Conservation (phyloP, 2,329 filamentous ascomycete species). For the Aaosphaeria arxii region DNA sequence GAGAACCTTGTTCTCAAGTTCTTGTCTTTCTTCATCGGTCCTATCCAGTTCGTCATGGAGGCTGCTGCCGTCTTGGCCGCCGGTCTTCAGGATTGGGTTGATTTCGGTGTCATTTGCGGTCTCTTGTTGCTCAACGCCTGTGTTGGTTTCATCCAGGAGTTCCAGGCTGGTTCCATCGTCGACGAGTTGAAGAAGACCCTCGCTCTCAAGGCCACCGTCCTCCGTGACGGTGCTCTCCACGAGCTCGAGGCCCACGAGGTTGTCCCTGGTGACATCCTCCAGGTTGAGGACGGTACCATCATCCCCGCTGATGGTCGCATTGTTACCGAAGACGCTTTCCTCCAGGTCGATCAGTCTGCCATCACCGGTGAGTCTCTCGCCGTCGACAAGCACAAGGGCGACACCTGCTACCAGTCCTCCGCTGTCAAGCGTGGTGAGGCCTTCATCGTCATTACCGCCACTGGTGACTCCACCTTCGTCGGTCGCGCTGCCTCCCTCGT, state of each 20-base stretch:
- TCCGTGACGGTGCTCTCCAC: slow-evolving; percentile 74
- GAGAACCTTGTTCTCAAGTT: slow-evolving; percentile 84
- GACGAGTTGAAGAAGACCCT: slow-evolving; percentile 89
- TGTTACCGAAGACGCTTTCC: slow-evolving; percentile 77
- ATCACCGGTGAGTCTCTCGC: slow-evolving; percentile 91
- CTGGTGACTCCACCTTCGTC: slow-evolving; percentile 87
- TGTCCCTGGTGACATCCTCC: slow-evolving; percentile 85
- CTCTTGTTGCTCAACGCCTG: slow-evolving; percentile 79
- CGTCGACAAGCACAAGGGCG: slow-evolving; percentile 81
- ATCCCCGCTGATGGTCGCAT: slow-evolving; percentile 86
- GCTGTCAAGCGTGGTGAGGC: slow-evolving; percentile 88
- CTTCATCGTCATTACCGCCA: slow-evolving; percentile 77
- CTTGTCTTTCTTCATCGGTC: slow-evolving; percentile 76
- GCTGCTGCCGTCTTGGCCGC: slow-evolving; percentile 75
- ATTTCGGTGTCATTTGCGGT: slow-evolving; percentile 87
- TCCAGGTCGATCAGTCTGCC: slow-evolving; percentile 88
- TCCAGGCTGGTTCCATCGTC: slow-evolving; percentile 84
- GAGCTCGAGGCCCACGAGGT: slow-evolving; percentile 82
- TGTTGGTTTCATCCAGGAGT: slow-evolving; percentile 88
- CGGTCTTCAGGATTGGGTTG: slow-evolving; percentile 84
- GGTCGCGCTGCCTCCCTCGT: slow-evolving; percentile 85
- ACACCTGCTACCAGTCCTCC: slow-evolving; percentile 81
- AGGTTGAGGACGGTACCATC: slow-evolving; percentile 88
- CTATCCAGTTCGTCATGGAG: slow-evolving; percentile 95
- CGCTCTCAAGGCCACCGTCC: slow-evolving; percentile 80